Evolutionary conservation across 192 early-diverging fungal genomes (phyloP).

Genomic region (Chytriomyces hyalinus): DNA sequence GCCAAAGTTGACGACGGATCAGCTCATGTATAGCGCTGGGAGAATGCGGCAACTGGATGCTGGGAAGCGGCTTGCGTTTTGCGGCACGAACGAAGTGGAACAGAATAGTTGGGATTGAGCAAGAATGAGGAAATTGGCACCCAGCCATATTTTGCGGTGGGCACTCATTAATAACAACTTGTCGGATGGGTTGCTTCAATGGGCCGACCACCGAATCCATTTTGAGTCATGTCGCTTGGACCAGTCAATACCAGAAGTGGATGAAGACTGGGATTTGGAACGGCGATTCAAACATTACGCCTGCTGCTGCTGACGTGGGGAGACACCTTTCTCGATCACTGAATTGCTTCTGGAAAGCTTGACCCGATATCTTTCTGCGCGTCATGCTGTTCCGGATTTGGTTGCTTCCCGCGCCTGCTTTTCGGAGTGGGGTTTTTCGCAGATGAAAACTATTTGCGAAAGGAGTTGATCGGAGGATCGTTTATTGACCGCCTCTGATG

Average conservation of each 20-base stretch:
- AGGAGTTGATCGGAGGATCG: neutral
- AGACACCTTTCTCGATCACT: neutral
- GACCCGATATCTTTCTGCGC: neutral
- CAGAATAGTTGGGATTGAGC: neutral
- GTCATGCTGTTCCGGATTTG: neutral
- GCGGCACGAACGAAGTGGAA: neutral
- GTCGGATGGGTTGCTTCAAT: slow-evolving; percentile 12
- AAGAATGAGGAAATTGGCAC: neutral
- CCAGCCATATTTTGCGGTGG: slow-evolving; percentile 3
- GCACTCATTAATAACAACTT: slow-evolving; percentile 9
- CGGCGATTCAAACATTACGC: neutral
- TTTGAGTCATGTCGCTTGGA: slow-evolving; percentile 6
- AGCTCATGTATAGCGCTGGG: slow-evolving; percentile 31
- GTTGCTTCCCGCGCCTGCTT: neutral
- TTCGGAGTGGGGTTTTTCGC: slow-evolving; percentile 12
- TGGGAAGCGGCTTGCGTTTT: neutral
- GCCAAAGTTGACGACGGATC: slow-evolving; percentile 1
- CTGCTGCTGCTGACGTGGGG: neutral
- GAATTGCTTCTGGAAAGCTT: neutral
- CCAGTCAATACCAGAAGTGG: neutral
- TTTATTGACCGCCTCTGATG: no score
- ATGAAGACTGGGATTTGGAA: slow-evolving; percentile 17
- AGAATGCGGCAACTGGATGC: slow-evolving; percentile 25
- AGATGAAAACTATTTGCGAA: slow-evolving; percentile 9
- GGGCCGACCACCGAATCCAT: neutral